Percentiles rank a stretch among this genome's conserved stretches.
Evolutionary conservation across 2,329 filamentous ascomycete species (phyloP).

Genomic region (Paraphoma sp.): DNA sequence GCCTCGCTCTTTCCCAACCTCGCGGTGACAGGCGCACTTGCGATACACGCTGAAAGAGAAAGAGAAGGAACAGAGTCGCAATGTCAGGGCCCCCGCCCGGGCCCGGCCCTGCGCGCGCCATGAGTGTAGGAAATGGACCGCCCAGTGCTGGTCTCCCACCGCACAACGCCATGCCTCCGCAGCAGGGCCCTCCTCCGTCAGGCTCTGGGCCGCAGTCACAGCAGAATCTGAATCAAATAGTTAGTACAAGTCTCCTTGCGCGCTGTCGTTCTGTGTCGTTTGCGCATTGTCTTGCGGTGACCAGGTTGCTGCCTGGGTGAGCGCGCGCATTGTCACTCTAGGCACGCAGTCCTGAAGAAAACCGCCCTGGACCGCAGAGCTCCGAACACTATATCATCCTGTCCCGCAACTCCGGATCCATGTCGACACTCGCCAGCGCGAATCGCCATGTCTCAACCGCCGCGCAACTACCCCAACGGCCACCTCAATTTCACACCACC

Average conservation of each 20-base stretch:
- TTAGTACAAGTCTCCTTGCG: slow-evolving; percentile 60
- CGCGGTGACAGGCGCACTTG: slow-evolving; percentile 29
- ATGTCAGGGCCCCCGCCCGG: slow-evolving; percentile 48
- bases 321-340: not conserved
- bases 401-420: too few relatives aligned
- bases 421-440: not conserved
- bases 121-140: slow-evolving; percentile 53
- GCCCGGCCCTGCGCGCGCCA: slow-evolving; percentile 42
- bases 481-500: not conserved
- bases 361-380: not conserved
- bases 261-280: not conserved
- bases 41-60: slow-evolving; percentile 10
- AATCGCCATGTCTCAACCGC: slow-evolving; percentile 1
- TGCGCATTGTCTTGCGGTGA: not conserved
- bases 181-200: slow-evolving; percentile 57
- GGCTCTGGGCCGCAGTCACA: slow-evolving; percentile 69
- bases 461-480: not conserved
- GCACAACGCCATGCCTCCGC: slow-evolving; percentile 55
- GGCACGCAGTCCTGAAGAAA: not conserved
- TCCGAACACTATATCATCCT: not conserved
- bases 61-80: slow-evolving; percentile 25
- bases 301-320: not conserved
- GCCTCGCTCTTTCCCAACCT: slow-evolving; percentile 17
- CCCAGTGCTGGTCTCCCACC: slow-evolving; percentile 47
- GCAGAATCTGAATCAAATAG: slow-evolving; percentile 94